phyloP scores from a whole-genome alignment of 2,329 filamentous ascomycete genomes.

The Lasiodiplodia theobromae region DNA sequence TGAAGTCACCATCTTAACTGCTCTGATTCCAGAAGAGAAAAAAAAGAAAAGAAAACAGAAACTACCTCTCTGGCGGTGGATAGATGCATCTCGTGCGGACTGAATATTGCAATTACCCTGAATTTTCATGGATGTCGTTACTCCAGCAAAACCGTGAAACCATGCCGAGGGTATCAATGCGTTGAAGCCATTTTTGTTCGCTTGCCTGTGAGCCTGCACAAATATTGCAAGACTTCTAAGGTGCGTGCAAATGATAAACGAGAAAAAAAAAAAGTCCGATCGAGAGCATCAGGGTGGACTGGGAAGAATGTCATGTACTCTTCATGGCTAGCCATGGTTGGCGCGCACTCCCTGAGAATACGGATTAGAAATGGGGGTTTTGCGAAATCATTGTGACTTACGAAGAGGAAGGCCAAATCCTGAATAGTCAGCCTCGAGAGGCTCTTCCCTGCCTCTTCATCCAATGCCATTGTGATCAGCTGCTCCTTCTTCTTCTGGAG shows the following conservation, averaged over 20 bases:
- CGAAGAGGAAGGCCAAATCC: constrained; percentile 77
- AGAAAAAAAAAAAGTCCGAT: background rate
- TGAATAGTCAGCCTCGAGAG: constrained; percentile 70
- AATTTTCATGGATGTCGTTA: background rate
- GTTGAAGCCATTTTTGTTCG: constrained; percentile 2
- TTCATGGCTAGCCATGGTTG: background rate
- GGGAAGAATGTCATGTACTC: background rate
- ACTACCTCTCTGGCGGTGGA: background rate
- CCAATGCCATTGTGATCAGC: constrained; percentile 79
- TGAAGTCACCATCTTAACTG: background rate
- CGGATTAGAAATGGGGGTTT: background rate
- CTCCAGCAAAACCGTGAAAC: background rate
- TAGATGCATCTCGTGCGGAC: background rate
- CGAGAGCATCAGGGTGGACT: background rate
- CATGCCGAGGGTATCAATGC: constrained; percentile 1
- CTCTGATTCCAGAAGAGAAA: background rate
- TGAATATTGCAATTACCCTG: background rate
- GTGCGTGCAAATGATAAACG: background rate
- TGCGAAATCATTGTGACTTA: background rate
- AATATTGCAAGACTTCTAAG: background rate
- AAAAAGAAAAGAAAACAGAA: background rate
- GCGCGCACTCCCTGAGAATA: background rate
- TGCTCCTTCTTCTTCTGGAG: constrained; percentile 81
- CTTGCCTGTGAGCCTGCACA: constrained; percentile 1
- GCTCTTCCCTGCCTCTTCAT: constrained; percentile 73